Percentiles rank a stretch among this genome's conserved stretches.
phyloP scores from a whole-genome alignment of 768 basidiomycete genomes.

The Pisolithus marmoratus region DNA sequence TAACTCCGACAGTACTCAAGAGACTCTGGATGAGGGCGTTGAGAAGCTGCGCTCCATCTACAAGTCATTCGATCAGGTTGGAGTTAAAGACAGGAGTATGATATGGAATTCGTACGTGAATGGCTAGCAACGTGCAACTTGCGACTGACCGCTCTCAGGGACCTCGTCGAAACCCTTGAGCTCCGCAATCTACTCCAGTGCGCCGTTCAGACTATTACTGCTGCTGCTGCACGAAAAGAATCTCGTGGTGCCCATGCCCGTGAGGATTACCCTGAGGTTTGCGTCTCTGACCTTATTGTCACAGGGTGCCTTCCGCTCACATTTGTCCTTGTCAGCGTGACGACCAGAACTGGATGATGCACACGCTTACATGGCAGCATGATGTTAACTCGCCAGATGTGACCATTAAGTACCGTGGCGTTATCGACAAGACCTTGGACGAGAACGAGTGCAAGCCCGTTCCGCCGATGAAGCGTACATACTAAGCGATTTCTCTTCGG shows the following conservation, averaged over 20 bases:
- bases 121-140: not conserved
- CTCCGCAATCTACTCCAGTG: constrained; percentile 93
- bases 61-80: constrained; percentile 83
- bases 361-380: constrained; percentile 89
- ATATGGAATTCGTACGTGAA: constrained; percentile 94
- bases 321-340: constrained; percentile 58
- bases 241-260: constrained; percentile 98
- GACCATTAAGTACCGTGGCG: constrained; percentile 81
- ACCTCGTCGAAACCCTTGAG: constrained; percentile 95
- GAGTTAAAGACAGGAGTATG: constrained; percentile 98
- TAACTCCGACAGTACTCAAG: constrained; percentile 58
- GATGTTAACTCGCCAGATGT: constrained; percentile 76
- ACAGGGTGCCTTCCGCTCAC: not conserved
- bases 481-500: constrained; percentile 38
- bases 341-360: constrained; percentile 92
- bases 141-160: constrained; percentile 41
- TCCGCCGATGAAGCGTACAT: constrained; percentile 96
- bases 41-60: constrained; percentile 80
- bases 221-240: constrained; percentile 91
- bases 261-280: constrained; percentile 92
- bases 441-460: constrained; percentile 96
- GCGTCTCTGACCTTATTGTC: constrained; percentile 13
- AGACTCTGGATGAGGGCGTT: constrained; percentile 89
- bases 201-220: constrained; percentile 92
- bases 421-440: constrained; percentile 84